Base-by-base conservation (phyloP, 495 filamentous ascomycete species). In the Bathelium albidoporum region DNA sequence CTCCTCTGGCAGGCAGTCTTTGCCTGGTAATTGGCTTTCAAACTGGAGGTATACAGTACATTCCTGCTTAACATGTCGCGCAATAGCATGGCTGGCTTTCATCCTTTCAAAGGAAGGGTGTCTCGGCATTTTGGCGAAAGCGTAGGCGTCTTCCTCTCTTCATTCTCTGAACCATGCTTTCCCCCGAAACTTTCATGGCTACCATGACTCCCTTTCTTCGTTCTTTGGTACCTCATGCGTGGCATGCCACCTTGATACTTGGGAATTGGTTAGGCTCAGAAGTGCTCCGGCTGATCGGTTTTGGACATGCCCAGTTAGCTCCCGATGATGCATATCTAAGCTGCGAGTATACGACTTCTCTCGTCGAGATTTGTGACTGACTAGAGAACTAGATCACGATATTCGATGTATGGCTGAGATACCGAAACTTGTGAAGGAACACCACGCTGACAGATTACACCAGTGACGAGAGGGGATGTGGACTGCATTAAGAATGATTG, bases 401-500 rank as follows among this genome's bases (percentile, higher is more conserved):
- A 75, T 89, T 62, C 82, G 87, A 73, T 80, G 86, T 89, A 80
- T 70, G 86, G 78, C 66, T 62, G 62, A 66, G 16, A 22, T 31
- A 29, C 41, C 14, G 52, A 59, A 55, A 36, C 20, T 18, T 9
- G 18, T 66, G 62, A n/a, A 43, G 62, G 52, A 31, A 22, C 16
- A 43, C 45, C 49, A 53, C 12, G 59, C 64, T 62, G 41, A 63
- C 20, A n/a, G 11, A 26, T 24, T 26, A 7, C 14, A 31, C 29
- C 43, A 90, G 88, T 92, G 69, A 91, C 86, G 60, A 80, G 83
- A 71, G 90, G 93, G 70, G 94, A 98, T 74, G 82, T 97, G 65
- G 87, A 88, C 73, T 85, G 86, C 32, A 81, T 98, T 55, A 93
- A 89, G 77, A 79, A 89, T 72, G 95, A 97, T 78, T 98, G 94